Base-by-base conservation (phyloP, 352 stramenopile genomes). In the Pythium periplocum region DNA sequence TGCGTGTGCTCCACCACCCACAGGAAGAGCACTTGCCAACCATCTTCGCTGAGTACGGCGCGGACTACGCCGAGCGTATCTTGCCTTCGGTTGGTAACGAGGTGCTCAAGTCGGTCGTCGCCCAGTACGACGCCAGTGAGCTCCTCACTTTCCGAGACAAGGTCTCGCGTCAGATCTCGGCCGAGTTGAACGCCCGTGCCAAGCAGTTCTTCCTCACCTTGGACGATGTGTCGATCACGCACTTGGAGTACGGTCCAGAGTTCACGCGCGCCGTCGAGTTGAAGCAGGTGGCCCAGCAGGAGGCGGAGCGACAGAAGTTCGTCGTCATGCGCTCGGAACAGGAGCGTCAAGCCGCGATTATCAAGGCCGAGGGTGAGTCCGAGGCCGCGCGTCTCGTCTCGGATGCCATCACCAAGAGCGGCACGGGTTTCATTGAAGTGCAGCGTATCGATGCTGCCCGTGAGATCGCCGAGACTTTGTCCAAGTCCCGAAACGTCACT, bases 201-300 rank as follows among this genome's bases (percentile, higher is more conserved):
- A 83, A 86, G 55, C 85, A 98, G 57, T 99, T 99, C 75, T 93
- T 98, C 85, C 74, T 99, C 48, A 93, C 95, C 44, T 84, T 99
- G 60, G 98, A 99, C 66, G 98, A 99, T 70, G 98, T 99, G 60
- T 98, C 97, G 47, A 99, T 99, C 71, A 99, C 97, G 49, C 97
- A 99, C 78, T 86, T 99, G 51, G 98, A 98, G 59, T 99, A 99
- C 80, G 95, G 96, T 48, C 70, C 82, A 8, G 97, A 99, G 69
- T 99, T 99, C 75, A 99, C 97, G 66, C 98, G 97, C 64, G 97
- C 98, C 64, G 98, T 99, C 78, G 98, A 99, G 84, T 73, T 93
- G 57, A 99, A 99, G 86, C 97, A 99, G 78, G 97, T 99, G 35
- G 98, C 98, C 36, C 96, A 98, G 64, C 98, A 99, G 78, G 97